These are phyloP conservation scores for Manihot esculenta DNA, from an alignment of 441 rosid genomes.

Conservation along the genomic window DNA sequence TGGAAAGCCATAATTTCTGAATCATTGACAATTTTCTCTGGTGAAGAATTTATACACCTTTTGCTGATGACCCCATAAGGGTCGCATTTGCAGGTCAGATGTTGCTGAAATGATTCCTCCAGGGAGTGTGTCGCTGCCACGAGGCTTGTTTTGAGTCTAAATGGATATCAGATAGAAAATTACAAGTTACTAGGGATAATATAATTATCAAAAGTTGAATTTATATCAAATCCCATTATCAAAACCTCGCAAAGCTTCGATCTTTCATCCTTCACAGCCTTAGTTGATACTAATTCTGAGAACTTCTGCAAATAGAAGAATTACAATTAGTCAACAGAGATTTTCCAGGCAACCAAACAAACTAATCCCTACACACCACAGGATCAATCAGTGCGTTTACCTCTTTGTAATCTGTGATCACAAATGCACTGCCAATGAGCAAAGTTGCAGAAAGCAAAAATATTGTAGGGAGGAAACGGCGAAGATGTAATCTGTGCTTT, in stretches of 20 bases:
- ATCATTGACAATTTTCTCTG: background rate
- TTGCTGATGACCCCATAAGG: conserved; percentile 52
- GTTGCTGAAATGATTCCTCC: conserved; percentile 62
- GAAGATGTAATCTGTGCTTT: conserved; percentile 36
- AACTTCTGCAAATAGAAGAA: conserved; percentile 41
- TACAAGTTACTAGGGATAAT: background rate
- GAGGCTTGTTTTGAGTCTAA: conserved; percentile 44
- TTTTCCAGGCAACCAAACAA: background rate
- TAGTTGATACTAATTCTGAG: conserved; percentile 38
- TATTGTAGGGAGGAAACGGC: conserved; percentile 33
- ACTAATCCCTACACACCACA: too few relatives aligned
- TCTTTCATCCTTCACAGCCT: conserved; percentile 31
- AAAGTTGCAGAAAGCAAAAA: conserved; percentile 44
- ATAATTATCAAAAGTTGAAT: background rate
- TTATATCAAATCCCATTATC: background rate
- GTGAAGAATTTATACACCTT: conserved; percentile 33
- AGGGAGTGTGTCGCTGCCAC: conserved; percentile 59
- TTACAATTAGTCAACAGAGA: background rate
- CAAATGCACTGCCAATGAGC: conserved; percentile 50
- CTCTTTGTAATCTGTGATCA: conserved; percentile 48
- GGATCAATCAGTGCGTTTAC: conserved; percentile 24
- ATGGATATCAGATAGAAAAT: conserved; percentile 14
- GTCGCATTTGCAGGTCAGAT: conserved; percentile 72
- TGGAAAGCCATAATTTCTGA: background rate
- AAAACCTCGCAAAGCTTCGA: conserved; percentile 54